Percentiles rank a stretch among this genome's conserved stretches.
Evolutionary conservation across 108 stramenopile genomes (phyloP).

Genomic region (Ochromonas danica): DNA sequence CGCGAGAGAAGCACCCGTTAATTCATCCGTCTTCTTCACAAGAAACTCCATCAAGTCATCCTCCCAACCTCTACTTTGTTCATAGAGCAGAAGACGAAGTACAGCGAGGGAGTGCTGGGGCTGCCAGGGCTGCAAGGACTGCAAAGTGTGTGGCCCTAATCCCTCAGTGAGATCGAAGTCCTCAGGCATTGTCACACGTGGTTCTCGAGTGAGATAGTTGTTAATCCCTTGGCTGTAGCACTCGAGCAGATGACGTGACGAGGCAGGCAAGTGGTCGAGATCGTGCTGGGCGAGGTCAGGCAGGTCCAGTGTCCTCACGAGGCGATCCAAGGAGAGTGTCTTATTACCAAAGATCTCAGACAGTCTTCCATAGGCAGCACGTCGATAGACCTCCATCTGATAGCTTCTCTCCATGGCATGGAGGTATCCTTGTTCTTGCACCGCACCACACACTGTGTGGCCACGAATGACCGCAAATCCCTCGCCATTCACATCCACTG

Average conservation of each 20-base stretch:
- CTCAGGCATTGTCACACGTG: neutral
- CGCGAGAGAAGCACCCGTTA: no score
- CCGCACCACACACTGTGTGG: neutral
- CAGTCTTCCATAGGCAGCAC: neutral
- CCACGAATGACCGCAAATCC: no score
- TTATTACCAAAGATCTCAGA: neutral
- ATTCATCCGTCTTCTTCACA: no score
- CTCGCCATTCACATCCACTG: neutral
- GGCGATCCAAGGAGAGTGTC: neutral
- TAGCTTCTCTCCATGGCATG: neutral
- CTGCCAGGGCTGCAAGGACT: neutral
- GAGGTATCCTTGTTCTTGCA: neutral
- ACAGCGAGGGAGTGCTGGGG: neutral
- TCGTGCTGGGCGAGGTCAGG: neutral
- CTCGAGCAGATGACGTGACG: no score
- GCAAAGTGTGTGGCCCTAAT: neutral
- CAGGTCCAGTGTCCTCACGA: neutral
- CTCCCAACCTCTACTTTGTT: neutral
- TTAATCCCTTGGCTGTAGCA: neutral
- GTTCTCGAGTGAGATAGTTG: neutral
- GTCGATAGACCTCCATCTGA: constrained; percentile 1
- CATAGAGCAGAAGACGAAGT: neutral
- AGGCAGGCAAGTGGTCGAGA: neutral
- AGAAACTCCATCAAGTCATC: neutral
- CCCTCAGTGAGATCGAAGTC: neutral